A percentile compares a stretch with the other conserved stretches of the same genome.
These are phyloP conservation scores for Penicillium alfredii DNA, from an alignment of 495 filamentous ascomycete genomes.

Conservation along the genomic window DNA sequence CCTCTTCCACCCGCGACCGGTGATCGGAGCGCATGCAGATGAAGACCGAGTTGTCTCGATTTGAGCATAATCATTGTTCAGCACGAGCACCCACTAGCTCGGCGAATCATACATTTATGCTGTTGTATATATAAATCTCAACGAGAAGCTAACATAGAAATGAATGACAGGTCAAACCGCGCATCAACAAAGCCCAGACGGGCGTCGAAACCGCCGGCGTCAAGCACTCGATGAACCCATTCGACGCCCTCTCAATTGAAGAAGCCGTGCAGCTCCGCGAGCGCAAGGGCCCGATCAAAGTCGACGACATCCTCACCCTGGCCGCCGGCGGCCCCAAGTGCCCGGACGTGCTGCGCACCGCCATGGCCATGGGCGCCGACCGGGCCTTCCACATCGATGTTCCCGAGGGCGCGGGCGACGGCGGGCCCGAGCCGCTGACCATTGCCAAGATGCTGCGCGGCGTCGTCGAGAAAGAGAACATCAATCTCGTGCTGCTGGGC, in stretches of 20 bases:
- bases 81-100: too few species aligned
- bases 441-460: slow-evolving; percentile 82
- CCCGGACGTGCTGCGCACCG: slow-evolving; percentile 81
- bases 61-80: too few species aligned
- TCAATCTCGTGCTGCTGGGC: slow-evolving; percentile 86
- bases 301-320: slow-evolving; percentile 86
- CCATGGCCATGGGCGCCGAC: slow-evolving; percentile 98
- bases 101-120: too few species aligned
- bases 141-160: slow-evolving; percentile 4
- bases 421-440: slow-evolving; percentile 75
- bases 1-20: too few species aligned
- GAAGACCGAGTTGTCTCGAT: too few species aligned
- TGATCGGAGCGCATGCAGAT: slow-evolving; percentile 14
- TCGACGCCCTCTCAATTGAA: slow-evolving; percentile 97
- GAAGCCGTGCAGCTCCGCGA: slow-evolving; percentile 92
- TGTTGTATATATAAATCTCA: neutral
- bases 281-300: slow-evolving; percentile 52
- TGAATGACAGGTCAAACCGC: slow-evolving; percentile 75
- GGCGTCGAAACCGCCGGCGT: slow-evolving; percentile 86
- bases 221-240: slow-evolving; percentile 98
- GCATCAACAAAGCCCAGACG: slow-evolving; percentile 93
- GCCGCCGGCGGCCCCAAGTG: slow-evolving; percentile 82
- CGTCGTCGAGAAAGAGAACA: slow-evolving; percentile 72
- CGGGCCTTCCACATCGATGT: slow-evolving; percentile 78
- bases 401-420: slow-evolving; percentile 37